Conservation (phyloP, 1,139 yeast genomes). For the Chernovozyma aurita region DNA sequence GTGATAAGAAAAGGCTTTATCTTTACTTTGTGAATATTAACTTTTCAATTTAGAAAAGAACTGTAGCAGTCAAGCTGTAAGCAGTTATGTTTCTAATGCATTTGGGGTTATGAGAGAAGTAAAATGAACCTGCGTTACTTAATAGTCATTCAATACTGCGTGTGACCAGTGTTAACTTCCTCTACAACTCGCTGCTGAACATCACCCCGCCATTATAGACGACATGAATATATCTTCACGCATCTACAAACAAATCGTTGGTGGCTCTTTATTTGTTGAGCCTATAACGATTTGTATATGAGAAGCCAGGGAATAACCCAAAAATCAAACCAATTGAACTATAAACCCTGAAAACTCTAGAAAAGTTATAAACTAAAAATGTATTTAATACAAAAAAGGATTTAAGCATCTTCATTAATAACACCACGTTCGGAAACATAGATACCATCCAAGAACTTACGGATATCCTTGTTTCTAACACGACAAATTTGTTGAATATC, state of each 20-base stretch:
- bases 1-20: no score
- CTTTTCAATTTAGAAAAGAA: no score
- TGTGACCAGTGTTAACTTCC: no score
- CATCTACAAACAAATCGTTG: constrained; percentile 41
- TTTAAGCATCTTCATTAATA: constrained; percentile 62
- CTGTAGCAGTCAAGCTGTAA: no score
- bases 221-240: neutral
- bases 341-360: constrained; percentile 22
- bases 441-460: constrained; percentile 99
- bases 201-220: no score
- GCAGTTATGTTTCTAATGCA: no score
- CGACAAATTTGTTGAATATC: constrained; percentile 97
- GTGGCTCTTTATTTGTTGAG: constrained; percentile 56
- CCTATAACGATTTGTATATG: constrained; percentile 51
- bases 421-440: constrained; percentile 96
- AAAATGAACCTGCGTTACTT: no score
- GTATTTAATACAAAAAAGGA: constrained; percentile 10
- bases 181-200: no score
- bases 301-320: constrained; percentile 36
- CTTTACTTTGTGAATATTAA: no score
- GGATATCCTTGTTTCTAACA: constrained; percentile 99
- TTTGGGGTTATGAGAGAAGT: no score
- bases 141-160: no score
- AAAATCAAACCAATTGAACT: constrained; percentile 26
- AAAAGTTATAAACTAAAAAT: constrained; percentile 6